Evolutionary conservation across 208 protist species (phyloP).

Genomic region (Wallacemonas sp.): DNA sequence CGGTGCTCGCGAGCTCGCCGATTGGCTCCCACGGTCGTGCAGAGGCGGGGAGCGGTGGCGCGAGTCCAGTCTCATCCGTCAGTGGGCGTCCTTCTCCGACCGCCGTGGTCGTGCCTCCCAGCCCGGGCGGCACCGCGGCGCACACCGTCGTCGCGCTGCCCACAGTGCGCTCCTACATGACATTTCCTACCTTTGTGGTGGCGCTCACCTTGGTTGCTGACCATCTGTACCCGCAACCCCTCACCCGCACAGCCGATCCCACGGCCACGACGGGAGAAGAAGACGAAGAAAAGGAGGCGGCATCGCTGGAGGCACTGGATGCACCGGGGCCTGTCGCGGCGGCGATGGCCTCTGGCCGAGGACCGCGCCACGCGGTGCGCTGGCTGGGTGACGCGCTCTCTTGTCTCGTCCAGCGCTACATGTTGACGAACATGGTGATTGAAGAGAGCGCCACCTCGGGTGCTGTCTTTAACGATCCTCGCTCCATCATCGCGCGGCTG

Average conservation of each 20-base stretch:
- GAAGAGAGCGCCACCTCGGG: neutral
- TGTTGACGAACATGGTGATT: constrained; percentile 9
- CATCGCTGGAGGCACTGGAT: neutral
- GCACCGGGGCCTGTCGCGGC: neutral
- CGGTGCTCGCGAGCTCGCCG: neutral
- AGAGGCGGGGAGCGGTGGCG: too few relatives aligned
- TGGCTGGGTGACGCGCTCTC: constrained; percentile 61
- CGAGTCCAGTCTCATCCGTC: too few relatives aligned
- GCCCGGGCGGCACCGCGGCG: neutral
- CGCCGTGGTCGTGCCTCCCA: constrained; percentile 2
- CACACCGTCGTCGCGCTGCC: constrained; percentile 15
- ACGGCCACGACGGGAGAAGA: neutral
- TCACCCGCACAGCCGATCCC: neutral
- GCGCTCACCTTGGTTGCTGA: constrained; percentile 67
- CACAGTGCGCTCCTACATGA: constrained; percentile 52
- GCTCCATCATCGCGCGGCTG: constrained; percentile 42
- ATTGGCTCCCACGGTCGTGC: too few relatives aligned
- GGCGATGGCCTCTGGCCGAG: neutral
- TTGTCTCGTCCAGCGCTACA: constrained; percentile 18
- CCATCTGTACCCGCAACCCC: constrained; percentile 39
- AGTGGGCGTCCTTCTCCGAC: neutral
- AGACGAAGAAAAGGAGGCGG: neutral
- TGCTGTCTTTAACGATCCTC: constrained; percentile 22
- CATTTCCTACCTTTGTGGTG: constrained; percentile 64
- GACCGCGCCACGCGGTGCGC: constrained; percentile 3